phyloP scores from a whole-genome alignment of 495 filamentous ascomycete species.

The Monascus purpureus region DNA sequence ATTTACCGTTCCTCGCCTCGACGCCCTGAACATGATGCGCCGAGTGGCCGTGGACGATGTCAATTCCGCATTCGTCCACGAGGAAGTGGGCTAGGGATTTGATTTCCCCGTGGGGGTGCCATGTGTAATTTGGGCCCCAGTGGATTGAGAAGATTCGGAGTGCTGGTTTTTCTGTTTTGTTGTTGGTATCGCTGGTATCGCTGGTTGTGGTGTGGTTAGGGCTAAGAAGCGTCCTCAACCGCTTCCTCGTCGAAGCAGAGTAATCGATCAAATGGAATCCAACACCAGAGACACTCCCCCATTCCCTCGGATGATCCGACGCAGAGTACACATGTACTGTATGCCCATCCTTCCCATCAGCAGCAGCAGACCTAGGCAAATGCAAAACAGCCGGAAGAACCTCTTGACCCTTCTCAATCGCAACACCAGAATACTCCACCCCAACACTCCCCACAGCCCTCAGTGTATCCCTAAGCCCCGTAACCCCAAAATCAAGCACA shows the following conservation, averaged over 20 bases:
- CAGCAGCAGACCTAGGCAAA: slow-evolving; percentile 4
- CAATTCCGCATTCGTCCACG: slow-evolving; percentile 28
- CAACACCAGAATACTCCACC: too few relatives aligned
- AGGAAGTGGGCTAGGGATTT: slow-evolving; percentile 23
- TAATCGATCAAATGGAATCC: slow-evolving; percentile 27
- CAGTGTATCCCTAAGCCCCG: slow-evolving; percentile 21
- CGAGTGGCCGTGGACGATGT: slow-evolving; percentile 31
- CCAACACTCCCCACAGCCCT: slow-evolving; percentile 11
- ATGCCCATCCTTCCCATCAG: too few relatives aligned
- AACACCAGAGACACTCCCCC: slow-evolving; percentile 9
- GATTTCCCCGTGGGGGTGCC: slow-evolving; percentile 16
- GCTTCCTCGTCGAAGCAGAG: slow-evolving; percentile 6
- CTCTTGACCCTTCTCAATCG: too few relatives aligned
- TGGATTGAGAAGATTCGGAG: slow-evolving; percentile 28
- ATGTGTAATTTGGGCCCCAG: slow-evolving; percentile 30
- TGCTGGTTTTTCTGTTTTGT: slow-evolving; percentile 3
- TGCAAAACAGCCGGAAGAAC: slow-evolving; percentile 13
- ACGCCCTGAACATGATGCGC: slow-evolving; percentile 32
- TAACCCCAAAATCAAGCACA: slow-evolving; percentile 20
- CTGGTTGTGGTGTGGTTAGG: neutral
- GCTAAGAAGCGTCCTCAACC: slow-evolving; percentile 10
- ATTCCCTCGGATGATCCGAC: slow-evolving; percentile 13
- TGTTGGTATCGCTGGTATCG: neutral
- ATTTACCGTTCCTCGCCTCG: slow-evolving; percentile 18
- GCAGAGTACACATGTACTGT: slow-evolving; percentile 15